phyloP scores from a whole-genome alignment of 116 monocot species.

The Trichopus zeylanicus region DNA sequence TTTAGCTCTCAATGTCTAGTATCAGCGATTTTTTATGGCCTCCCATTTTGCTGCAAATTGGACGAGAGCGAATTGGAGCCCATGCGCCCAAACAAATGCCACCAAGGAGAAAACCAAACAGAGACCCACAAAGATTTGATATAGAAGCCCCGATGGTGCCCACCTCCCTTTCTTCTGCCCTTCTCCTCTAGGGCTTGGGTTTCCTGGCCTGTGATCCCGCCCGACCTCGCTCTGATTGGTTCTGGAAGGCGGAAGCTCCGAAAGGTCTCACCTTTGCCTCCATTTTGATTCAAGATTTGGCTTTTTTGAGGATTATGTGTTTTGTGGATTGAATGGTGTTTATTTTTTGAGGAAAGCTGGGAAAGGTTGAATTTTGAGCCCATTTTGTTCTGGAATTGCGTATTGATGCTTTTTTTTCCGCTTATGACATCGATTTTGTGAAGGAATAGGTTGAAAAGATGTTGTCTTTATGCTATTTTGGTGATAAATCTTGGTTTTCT shows the following conservation, averaged over 20 bases:
- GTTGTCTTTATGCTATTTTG: too few species aligned
- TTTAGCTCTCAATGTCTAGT: too few species aligned
- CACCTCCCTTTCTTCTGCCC: neutral
- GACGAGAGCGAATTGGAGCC: neutral
- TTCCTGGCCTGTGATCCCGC: neutral
- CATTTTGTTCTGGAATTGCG: too few species aligned
- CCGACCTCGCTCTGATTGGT: neutral
- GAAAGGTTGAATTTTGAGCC: too few species aligned
- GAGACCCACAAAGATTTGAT: neutral
- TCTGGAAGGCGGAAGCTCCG: neutral
- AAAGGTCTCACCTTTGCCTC: neutral
- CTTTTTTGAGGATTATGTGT: slow-evolving; percentile 1
- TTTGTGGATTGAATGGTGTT: too few species aligned
- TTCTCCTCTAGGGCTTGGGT: neutral
- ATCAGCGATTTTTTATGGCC: neutral
- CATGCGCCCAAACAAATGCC: slow-evolving; percentile 1
- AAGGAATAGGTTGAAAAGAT: too few species aligned
- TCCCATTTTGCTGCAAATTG: neutral
- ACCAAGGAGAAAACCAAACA: neutral
- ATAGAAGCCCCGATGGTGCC: neutral
- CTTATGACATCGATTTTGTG: too few species aligned
- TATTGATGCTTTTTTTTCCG: too few species aligned
- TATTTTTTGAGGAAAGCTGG: too few species aligned
- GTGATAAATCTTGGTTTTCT: too few species aligned
- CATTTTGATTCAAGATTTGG: neutral